Evolutionary conservation across 805 yeast genomes (phyloP), one percentile per base, ranked within the genome.

Genomic region (Candida boidinii): DNA sequence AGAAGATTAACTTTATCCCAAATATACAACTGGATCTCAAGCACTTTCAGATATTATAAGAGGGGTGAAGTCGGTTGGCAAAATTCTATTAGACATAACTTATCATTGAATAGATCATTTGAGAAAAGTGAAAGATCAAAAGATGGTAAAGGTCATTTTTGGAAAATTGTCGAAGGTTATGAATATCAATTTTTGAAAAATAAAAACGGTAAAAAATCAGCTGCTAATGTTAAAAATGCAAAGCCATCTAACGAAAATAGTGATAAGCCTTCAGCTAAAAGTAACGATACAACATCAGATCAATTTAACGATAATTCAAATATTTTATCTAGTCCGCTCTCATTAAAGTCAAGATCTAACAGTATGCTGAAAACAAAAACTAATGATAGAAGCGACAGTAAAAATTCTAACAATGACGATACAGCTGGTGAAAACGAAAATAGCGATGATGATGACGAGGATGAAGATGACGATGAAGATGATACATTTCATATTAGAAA

Each of bases 31-130:
- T 90, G 98, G 98, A 92, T 90, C 28, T 76, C 92, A 7, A 76
- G 76, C 28, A 81, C 94, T 23, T 90, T 88, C 56, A 72, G 68
- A 40, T 90, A 79, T 53, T 92, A 92, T 58, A 76, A 78, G 42
- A 76, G 73, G 41, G 81, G 83, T 38, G 95, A 86, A 45, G 81
- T 85, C 9, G 96, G 96, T 18, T 90, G 98, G 98, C 96, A 90
- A 58, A 90, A 90, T 59, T 88, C 96, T 22, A 92, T 90, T 41
- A 77, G 98, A 40, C 98, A 90, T 58, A 90, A 92, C 45, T 64
- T 90, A 20, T 86, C 96, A 10, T 68, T 90, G 46, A 92, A 90
- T 58, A 92, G 92, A 52, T 95, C 96, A 0, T 90, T 90, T 52
- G 68, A 81, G 30, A 90, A 90, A 58, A 79, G 92, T 16, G 95